phyloP scores from a whole-genome alignment of 2,329 filamentous ascomycete species.

The Alternaria atra region DNA sequence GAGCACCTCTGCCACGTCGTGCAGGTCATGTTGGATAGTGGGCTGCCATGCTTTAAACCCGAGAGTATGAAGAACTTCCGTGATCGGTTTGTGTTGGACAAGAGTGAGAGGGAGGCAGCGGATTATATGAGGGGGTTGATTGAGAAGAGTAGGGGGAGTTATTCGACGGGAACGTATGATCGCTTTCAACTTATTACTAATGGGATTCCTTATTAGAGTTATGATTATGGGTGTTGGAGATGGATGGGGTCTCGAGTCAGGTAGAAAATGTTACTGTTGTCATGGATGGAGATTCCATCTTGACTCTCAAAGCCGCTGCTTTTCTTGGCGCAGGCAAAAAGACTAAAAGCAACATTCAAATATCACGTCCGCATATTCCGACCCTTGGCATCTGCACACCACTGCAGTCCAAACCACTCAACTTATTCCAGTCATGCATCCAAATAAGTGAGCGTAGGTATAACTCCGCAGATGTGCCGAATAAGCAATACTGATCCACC shows the following conservation, averaged over 20 bases:
- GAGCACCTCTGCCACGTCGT: conserved; percentile 92
- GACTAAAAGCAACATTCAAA: neutral
- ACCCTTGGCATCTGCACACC: neutral
- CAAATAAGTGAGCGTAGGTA: neutral
- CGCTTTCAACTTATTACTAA: conserved; percentile 98
- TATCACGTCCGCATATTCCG: neutral
- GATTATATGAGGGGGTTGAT: conserved; percentile 92
- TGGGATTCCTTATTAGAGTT: conserved; percentile 84
- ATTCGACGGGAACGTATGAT: conserved; percentile 94
- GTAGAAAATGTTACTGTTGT: neutral
- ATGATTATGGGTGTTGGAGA: neutral
- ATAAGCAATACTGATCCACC: neutral
- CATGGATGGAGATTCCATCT: neutral
- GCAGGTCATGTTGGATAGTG: conserved; percentile 93
- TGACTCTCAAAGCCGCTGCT: too few relatives aligned
- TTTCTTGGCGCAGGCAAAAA: neutral
- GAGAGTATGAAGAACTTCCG: conserved; percentile 92
- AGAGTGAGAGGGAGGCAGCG: conserved; percentile 89
- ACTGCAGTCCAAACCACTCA: neutral
- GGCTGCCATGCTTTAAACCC: conserved; percentile 96
- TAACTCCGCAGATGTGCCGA: neutral
- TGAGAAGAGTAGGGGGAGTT: conserved; percentile 87
- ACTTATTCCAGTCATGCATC: neutral
- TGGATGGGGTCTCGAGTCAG: neutral
- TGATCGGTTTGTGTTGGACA: conserved; percentile 91